Conservation (phyloP, 2,329 filamentous ascomycete species). For the Diaporthe sp. region DNA sequence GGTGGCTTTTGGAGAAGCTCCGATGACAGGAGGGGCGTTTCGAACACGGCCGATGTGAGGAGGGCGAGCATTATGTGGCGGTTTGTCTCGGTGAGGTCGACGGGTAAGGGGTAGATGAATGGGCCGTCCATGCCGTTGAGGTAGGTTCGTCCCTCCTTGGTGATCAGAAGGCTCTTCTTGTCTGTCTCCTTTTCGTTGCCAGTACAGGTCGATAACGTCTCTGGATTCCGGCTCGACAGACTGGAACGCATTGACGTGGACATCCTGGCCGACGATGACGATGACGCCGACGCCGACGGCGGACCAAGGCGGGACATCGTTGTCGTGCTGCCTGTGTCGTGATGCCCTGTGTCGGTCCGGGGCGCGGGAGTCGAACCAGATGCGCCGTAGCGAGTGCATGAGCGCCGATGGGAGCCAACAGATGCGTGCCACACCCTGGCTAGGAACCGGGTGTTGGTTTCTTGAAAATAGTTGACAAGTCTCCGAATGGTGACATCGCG, state of each 20-base stretch:
- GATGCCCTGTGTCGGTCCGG: not conserved
- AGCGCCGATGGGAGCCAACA: not conserved
- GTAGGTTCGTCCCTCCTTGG: slow-evolving; percentile 4
- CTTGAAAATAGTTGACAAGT: not conserved
- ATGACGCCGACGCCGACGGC: not conserved
- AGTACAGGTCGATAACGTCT: not conserved
- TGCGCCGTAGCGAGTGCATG: not conserved
- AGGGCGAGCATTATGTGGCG: slow-evolving; percentile 73
- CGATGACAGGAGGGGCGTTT: slow-evolving; percentile 53
- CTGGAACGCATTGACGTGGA: not conserved
- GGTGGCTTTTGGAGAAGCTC: slow-evolving; percentile 58
- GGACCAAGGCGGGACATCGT: not conserved
- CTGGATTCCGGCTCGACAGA: not conserved
- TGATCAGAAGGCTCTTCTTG: not conserved
- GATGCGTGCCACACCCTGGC: not conserved
- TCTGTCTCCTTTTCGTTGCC: not conserved
- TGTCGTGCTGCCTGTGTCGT: not conserved
- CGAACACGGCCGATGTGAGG: slow-evolving; percentile 69
- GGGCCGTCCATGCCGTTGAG: slow-evolving; percentile 38
- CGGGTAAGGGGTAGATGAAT: slow-evolving; percentile 72
- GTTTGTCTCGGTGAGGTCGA: slow-evolving; percentile 74
- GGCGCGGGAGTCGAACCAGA: not conserved
- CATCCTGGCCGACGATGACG: not conserved
- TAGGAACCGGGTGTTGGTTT: not conserved
- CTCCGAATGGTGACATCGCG: not conserved